Evolutionary conservation across 2,329 filamentous ascomycete species (phyloP).

Genomic region (Diaporthe nobilis): DNA sequence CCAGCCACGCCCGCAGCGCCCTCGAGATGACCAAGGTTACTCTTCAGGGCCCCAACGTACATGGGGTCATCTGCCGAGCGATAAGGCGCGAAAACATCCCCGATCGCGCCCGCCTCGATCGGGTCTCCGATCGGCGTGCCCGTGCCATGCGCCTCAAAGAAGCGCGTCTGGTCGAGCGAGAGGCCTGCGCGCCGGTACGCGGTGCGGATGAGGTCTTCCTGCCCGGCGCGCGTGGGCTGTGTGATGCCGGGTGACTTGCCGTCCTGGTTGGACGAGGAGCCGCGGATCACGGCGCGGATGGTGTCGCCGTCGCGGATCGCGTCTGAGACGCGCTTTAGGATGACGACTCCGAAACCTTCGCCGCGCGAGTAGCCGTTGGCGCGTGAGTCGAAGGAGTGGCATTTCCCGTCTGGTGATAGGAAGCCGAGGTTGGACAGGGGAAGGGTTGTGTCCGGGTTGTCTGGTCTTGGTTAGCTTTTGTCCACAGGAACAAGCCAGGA

Average conservation of each 20-base stretch:
- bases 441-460: conserved; percentile 63
- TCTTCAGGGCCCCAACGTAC: conserved; percentile 40
- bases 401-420: conserved; percentile 64
- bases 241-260: conserved; percentile 49
- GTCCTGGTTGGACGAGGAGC: conserved; percentile 49
- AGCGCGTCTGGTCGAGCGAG: conserved; percentile 56
- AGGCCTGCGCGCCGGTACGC: conserved; percentile 62
- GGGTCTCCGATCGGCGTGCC: conserved; percentile 42
- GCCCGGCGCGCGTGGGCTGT: conserved; percentile 59
- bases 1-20: not conserved
- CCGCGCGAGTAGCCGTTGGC: conserved; percentile 66
- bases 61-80: conserved; percentile 47
- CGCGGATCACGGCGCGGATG: conserved; percentile 56
- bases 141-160: conserved; percentile 32
- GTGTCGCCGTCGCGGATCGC: conserved; percentile 59
- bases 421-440: conserved; percentile 68
- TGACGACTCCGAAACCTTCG: conserved; percentile 64
- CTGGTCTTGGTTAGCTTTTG: not conserved
- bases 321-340: conserved; percentile 64
- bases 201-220: conserved; percentile 62
- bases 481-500: not conserved
- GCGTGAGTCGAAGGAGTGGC: conserved; percentile 63
- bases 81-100: conserved; percentile 40
- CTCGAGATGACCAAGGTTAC: not conserved
- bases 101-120: conserved; percentile 68